Percentiles rank a stretch among this genome's conserved stretches.
phyloP scores from a whole-genome alignment of 345 rosid genomes.

The Sonneratia caseolaris region DNA sequence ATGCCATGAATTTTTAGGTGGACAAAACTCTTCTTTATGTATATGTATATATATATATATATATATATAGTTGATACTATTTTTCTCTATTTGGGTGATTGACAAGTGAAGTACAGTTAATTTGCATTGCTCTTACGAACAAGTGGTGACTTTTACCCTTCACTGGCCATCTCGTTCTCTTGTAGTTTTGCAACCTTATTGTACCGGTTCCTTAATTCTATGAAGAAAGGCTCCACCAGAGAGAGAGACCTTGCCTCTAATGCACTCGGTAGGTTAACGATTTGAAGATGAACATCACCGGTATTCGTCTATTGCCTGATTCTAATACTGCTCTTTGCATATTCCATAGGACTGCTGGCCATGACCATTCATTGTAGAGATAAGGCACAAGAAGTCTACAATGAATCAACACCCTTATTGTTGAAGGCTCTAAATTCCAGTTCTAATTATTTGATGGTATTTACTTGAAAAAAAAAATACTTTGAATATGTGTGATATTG shows the following conservation, averaged over 20 bases:
- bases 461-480: background rate
- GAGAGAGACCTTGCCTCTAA: slow-evolving; percentile 11
- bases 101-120: background rate
- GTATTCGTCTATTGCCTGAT: background rate
- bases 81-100: background rate
- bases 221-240: slow-evolving; percentile 10
- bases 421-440: slow-evolving; percentile 6
- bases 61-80: background rate
- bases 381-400: slow-evolving; percentile 8
- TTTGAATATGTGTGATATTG: background rate
- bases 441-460: slow-evolving; percentile 3
- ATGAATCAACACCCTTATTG: slow-evolving; percentile 9
- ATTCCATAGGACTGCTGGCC: slow-evolving; percentile 10
- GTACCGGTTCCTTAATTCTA: slow-evolving; percentile 5
- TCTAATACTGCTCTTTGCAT: background rate
- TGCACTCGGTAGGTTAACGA: slow-evolving; percentile 12
- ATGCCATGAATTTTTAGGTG: background rate
- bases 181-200: slow-evolving; percentile 10
- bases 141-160: background rate
- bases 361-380: slow-evolving; percentile 10
- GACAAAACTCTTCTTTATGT: background rate
- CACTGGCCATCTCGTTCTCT: background rate
- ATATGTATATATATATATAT: background rate
- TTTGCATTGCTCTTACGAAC: background rate
- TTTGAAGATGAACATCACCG: background rate